Evolutionary conservation across 768 basidiomycete genomes (phyloP).

Genomic region (Rickenella mellea): DNA sequence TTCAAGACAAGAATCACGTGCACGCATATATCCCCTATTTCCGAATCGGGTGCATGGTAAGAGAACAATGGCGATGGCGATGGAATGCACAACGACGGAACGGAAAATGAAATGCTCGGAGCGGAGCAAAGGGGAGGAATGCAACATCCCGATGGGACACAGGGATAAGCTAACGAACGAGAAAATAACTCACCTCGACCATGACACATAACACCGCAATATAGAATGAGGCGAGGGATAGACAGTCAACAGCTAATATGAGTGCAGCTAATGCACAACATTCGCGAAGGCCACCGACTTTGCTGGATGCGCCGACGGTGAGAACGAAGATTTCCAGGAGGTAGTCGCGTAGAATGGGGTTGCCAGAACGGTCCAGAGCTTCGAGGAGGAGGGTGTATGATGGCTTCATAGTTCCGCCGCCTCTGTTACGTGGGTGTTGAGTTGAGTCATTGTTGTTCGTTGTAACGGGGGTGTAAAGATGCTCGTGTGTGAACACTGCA

Average conservation of each 20-base stretch:
- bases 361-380: conserved; percentile 70
- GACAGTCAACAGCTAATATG: conserved; percentile 78
- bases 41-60: too few relatives aligned
- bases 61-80: too few relatives aligned
- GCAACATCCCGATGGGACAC: background rate
- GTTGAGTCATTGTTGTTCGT: conserved; percentile 10
- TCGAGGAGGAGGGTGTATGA: conserved; percentile 80
- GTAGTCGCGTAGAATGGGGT: conserved; percentile 86
- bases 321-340: conserved; percentile 87
- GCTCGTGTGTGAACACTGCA: conserved; percentile 80
- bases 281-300: conserved; percentile 83
- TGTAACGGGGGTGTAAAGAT: conserved; percentile 31
- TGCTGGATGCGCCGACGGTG: conserved; percentile 74
- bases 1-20: too few relatives aligned
- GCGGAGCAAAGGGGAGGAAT: background rate
- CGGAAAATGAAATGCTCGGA: too few relatives aligned
- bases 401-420: conserved; percentile 48
- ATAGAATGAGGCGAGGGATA: conserved; percentile 85
- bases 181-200: conserved; percentile 63
- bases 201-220: conserved; percentile 85
- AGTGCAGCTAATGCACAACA: conserved; percentile 93
- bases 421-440: background rate
- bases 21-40: too few relatives aligned
- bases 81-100: too few relatives aligned
- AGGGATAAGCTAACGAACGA: background rate